Conservation (phyloP, 1,284 basidiomycete genomes). For the Leccinum pallidistipes region DNA sequence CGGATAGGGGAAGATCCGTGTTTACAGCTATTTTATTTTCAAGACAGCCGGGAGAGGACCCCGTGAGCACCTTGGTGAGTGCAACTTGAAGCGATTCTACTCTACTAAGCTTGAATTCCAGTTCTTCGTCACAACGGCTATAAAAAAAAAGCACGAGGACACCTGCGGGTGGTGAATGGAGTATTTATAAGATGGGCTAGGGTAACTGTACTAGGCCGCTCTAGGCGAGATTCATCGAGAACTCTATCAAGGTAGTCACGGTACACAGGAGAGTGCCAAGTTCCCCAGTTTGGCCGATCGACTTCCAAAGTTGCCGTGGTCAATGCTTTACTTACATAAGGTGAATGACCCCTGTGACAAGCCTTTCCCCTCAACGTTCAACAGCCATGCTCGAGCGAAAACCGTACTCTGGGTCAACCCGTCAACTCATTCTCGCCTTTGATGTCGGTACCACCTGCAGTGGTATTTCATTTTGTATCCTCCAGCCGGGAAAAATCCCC, state of each 20-base stretch:
- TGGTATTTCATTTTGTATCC: slow-evolving; percentile 44
- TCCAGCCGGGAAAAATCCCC: slow-evolving; percentile 23
- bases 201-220: no score
- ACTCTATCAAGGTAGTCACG: not conserved
- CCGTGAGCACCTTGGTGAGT: not conserved
- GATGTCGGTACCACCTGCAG: slow-evolving; percentile 53
- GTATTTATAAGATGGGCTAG: slow-evolving; percentile 11
- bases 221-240: not conserved
- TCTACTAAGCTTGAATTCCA: no score
- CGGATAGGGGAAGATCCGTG: not conserved
- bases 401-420: slow-evolving; percentile 18
- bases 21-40: no score
- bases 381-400: slow-evolving; percentile 16
- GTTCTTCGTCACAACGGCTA: no score
- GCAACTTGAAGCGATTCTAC: no score
- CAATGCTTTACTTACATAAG: no score
- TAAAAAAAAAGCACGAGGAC: slow-evolving; percentile 2
- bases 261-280: not conserved
- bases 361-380: not conserved
- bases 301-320: not conserved
- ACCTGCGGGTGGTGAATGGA: not conserved
- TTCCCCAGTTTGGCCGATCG: not conserved
- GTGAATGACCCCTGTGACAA: not conserved
- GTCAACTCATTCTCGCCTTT: slow-evolving; percentile 47
- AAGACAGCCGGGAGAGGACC: no score